Evolutionary conservation across 2,329 filamentous ascomycete genomes (phyloP).

Genomic region (Alternaria angustiovoidea): DNA sequence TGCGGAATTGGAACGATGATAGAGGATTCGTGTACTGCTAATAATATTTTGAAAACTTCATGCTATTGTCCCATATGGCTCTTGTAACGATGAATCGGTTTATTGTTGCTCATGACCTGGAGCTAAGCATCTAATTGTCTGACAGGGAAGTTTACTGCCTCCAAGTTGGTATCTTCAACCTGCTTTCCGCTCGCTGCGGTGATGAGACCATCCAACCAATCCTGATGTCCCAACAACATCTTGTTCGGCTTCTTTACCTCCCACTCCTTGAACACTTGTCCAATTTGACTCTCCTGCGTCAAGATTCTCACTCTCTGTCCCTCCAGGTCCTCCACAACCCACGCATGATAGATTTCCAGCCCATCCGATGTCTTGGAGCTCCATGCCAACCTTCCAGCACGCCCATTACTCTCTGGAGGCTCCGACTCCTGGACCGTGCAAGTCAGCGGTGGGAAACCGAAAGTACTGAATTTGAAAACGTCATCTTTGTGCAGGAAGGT

Average conservation of each 20-base stretch:
- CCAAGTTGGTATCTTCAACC: slow-evolving; percentile 31
- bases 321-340: slow-evolving; percentile 46
- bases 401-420: slow-evolving; percentile 31
- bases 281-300: slow-evolving; percentile 50
- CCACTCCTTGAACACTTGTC: slow-evolving; percentile 36
- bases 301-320: slow-evolving; percentile 43
- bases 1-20: slow-evolving; percentile 11
- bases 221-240: slow-evolving; percentile 50
- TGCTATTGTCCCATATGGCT: not conserved
- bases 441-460: slow-evolving; percentile 44
- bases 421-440: slow-evolving; percentile 32
- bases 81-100: not conserved
- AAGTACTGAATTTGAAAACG: slow-evolving; percentile 48
- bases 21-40: slow-evolving; percentile 26
- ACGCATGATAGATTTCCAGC: slow-evolving; percentile 48
- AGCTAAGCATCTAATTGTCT: slow-evolving; percentile 16
- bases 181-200: slow-evolving; percentile 30
- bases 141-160: slow-evolving; percentile 21
- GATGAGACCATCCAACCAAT: slow-evolving; percentile 49
- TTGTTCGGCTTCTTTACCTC: slow-evolving; percentile 42
- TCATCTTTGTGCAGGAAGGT: slow-evolving; percentile 35
- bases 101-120: slow-evolving; percentile 32
- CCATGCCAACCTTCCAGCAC: slow-evolving; percentile 30
- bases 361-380: slow-evolving; percentile 30
- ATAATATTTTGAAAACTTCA: slow-evolving; percentile 26